Base-by-base conservation (phyloP, 345 rosid genomes). In the Erucastrum elatum region DNA sequence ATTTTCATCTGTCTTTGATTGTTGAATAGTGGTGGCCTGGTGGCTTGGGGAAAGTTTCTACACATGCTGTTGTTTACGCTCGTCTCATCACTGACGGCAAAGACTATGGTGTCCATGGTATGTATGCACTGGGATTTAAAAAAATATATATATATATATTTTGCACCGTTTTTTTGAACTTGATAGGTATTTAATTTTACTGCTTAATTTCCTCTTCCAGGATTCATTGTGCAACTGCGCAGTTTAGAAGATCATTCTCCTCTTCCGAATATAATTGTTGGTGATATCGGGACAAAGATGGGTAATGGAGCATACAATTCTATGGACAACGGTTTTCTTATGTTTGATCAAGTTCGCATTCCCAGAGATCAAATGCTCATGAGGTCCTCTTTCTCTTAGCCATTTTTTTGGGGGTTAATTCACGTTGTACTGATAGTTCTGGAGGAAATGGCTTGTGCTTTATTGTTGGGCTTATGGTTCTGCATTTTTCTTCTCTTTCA, bases 1-100 rank as follows among this genome's bases (percentile, higher is more conserved):
- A 3, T 71, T 73, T 63, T 77, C 33, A 9, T 68, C 16, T 37
- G 59, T 66, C 4, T 25, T 65, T 77, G 33, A 3, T 74, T 33
- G 21, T 61, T 84, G 72, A 77, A 78, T 49, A 96, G 99, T 93
- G 99, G 99, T 96, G 99, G 99, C 99, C 98, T 71, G 99, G 99
- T 82, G 99, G 99, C 53, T 72, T 96, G 84, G 99, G 99, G 70
- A 90, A 90, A 85, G 83, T 65, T 77, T 84, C 97, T 69, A 96
- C 99, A 0, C 99, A 96, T 90, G 97, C 93, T 68, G 83, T 90
- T 84, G 91, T 90, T 72, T 96, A 96, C 81, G 98, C 98, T 17
- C 97, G 95, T 49, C 99, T 96, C 56, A 82, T 91, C 33, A 86
- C 84, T 55, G 86, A 84, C 77, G 95, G 95, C 58, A 78, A 88